Percentiles rank a stretch among this genome's conserved stretches.
Conservation (phyloP, 768 basidiomycete species). For the Piloderma croceum region DNA sequence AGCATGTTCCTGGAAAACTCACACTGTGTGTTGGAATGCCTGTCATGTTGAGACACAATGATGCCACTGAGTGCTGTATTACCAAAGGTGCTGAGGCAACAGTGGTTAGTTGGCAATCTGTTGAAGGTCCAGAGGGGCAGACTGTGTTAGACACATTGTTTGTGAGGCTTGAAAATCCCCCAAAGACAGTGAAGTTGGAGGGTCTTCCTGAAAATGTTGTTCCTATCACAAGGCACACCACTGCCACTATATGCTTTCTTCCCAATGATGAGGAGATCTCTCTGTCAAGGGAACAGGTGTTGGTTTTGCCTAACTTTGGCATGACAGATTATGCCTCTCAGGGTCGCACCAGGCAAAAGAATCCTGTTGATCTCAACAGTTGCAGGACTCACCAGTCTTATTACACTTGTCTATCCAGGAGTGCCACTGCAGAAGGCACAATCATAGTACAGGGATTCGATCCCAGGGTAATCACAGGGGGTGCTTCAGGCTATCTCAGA, state of each 20-base stretch:
- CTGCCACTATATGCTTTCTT: constrained; percentile 7
- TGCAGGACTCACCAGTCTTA: constrained; percentile 12
- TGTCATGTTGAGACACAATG: constrained; percentile 26
- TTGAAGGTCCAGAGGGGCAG: constrained; percentile 13
- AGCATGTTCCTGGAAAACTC: constrained; percentile 24
- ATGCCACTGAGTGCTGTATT: constrained; percentile 30
- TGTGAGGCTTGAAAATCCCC: constrained; percentile 22
- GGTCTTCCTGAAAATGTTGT: constrained; percentile 29
- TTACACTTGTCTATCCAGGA: constrained; percentile 25
- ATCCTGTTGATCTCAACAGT: constrained; percentile 22
- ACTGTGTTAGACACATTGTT: constrained; percentile 26
- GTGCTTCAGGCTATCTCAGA: constrained; percentile 11
- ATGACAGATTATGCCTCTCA: constrained; percentile 28
- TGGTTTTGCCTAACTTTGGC: constrained; percentile 24
- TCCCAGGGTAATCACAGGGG: constrained; percentile 14
- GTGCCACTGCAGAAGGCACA: constrained; percentile 21
- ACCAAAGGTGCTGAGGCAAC: constrained; percentile 31
- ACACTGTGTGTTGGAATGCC: constrained; percentile 28
- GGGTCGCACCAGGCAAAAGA: constrained; percentile 20
- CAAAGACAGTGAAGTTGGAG: constrained; percentile 18
- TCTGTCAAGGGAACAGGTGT: constrained; percentile 18
- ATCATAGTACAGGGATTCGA: constrained; percentile 23
- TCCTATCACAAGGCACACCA: constrained; percentile 9
- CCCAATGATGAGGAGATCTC: constrained; percentile 14
- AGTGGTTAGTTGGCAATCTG: constrained; percentile 26